Conservation (phyloP, 805 yeast genomes). For the Komagataella mondaviorum region DNA sequence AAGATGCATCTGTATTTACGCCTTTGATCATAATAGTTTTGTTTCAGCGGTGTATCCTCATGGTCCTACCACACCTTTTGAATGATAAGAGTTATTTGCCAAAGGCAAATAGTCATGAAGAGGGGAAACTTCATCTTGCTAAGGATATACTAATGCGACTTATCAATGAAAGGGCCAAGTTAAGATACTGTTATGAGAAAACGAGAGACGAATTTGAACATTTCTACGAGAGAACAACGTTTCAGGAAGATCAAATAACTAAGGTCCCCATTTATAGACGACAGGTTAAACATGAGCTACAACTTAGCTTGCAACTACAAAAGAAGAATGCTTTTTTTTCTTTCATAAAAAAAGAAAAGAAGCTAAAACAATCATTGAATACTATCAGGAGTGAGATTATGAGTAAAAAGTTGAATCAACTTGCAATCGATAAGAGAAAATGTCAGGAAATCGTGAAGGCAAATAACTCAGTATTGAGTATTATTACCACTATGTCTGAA, state of each 20-base stretch:
- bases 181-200: slow-evolving; percentile 11
- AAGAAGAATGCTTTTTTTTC: not conserved
- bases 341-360: not conserved
- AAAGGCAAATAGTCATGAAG: not conserved
- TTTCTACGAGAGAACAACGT: slow-evolving; percentile 12
- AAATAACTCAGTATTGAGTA: not conserved
- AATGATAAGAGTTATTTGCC: not conserved
- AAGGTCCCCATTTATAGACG: not conserved
- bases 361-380: not conserved
- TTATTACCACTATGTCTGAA: not conserved
- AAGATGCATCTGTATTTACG: not conserved
- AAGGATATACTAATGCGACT: not conserved
- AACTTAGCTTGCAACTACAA: not conserved
- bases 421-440: not conserved
- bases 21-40: too few species aligned
- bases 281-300: not conserved
- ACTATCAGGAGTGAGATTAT: not conserved
- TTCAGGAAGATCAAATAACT: not conserved
- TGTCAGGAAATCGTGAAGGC: not conserved
- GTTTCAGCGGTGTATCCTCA: not conserved
- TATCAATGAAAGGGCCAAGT: slow-evolving; percentile 7
- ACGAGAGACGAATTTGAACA: slow-evolving; percentile 14
- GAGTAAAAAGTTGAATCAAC: not conserved
- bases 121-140: not conserved
- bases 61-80: not conserved